phyloP scores from a whole-genome alignment of 345 rosid species.

The Eutrema yunnanense region DNA sequence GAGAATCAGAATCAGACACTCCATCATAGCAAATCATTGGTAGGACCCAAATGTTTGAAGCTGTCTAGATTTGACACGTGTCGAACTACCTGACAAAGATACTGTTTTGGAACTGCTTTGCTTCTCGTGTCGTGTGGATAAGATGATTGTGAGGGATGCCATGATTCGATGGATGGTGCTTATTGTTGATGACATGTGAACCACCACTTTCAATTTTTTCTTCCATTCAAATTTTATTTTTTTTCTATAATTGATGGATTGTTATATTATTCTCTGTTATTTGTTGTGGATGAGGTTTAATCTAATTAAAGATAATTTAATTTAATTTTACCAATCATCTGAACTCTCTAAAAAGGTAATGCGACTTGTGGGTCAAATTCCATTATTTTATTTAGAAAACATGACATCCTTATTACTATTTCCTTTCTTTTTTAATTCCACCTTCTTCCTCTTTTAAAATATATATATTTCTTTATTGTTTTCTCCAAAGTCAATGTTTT shows the following conservation, averaged over 20 bases:
- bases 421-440: background rate
- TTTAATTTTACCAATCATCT: slow-evolving; percentile 17
- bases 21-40: slow-evolving; percentile 26
- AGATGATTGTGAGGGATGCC: slow-evolving; percentile 15
- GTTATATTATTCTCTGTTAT: background rate
- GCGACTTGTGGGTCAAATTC: slow-evolving; percentile 9
- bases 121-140: slow-evolving; percentile 31
- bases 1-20: slow-evolving; percentile 13
- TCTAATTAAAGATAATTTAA: background rate
- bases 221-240: background rate
- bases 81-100: slow-evolving; percentile 26
- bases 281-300: slow-evolving; percentile 4
- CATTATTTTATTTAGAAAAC: background rate
- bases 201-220: slow-evolving; percentile 20
- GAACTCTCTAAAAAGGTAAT: slow-evolving; percentile 11
- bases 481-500: slow-evolving; percentile 22
- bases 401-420: slow-evolving; percentile 1
- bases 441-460: background rate
- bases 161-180: slow-evolving; percentile 24
- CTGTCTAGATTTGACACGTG: slow-evolving; percentile 10
- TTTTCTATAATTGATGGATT: background rate
- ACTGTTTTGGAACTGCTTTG: slow-evolving; percentile 27
- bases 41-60: slow-evolving; percentile 22
- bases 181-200: slow-evolving; percentile 24
- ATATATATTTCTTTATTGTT: background rate